Base-by-base conservation (phyloP, 1,139 yeast species). In the Yamadazyma atmosphaerica region DNA sequence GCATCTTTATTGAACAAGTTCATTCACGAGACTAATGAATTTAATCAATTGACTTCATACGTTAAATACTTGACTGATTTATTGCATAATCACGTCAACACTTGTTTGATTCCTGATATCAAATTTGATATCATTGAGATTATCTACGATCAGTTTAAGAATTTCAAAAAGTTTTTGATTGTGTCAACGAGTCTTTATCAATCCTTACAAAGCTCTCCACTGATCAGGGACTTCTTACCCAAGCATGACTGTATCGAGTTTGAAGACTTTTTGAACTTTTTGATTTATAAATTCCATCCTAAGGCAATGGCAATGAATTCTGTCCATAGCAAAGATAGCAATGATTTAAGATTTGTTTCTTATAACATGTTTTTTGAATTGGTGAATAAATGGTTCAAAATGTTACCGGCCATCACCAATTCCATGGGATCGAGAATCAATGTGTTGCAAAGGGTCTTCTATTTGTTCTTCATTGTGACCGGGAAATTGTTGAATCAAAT, bases 401-500 rank as follows among this genome's bases (percentile, higher is more conserved):
- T 63, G 37, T 55, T 59, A 34, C 74, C 75, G 0, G 58, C 66
- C 32, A 65, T 65, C 28, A 58, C 63, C 9, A 46, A 58, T 39
- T 52, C 68, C 2, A 50, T 64, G 32, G 65, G 68, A 2, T 47
- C 61, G 9, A 47, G 47, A 4, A 51, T 57, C 40, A 45, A 58
- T 19, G 65, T 72, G 0, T 49, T 64, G 11, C 66, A 62, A 38
- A 61, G 63, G 38, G 56, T 63, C 3, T 58, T 65, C 34, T 65
- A 62, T 41, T 50, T 69, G 25, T 66, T 68, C 38, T 69, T 51
- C 45, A 54, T 51, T 15, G 68, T 69, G 1, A 48, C 66, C 14
- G 74, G 72, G 1, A 65, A 60, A 40, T 53, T 68, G 2, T 46
- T 70, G 31, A 49, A 54, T 17, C 63, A 68, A 34, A 56, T 65